Base-by-base conservation (phyloP, 169 alveolate species). In the Plasmodium vivax region DNA sequence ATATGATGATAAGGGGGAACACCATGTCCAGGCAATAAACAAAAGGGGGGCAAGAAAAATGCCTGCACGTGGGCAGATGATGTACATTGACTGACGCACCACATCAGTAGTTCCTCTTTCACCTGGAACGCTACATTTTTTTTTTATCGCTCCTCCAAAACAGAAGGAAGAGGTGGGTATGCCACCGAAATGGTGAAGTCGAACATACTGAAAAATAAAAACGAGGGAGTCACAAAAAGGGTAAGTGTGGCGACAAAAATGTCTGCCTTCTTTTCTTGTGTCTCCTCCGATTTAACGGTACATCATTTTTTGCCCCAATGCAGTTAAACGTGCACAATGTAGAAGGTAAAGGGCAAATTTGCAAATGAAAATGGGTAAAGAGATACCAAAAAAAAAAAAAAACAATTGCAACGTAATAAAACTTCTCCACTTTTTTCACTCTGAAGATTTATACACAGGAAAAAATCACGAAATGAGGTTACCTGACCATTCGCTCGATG, bases 81-180 rank as follows among this genome's bases (percentile, higher is more conserved):
- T 62, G 8, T 27, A 68, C 9, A 68, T 68, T 19, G n/a, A 68
- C 38, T 23, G 38, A 23, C 9, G 16, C 32, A 30, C 23, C 14
- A 62, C 75, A 62, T n/a, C 3, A 62, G 30, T 62, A 62, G 75
- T 16, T 62, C 75, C 14, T 34, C 3, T 7, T 62, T n/a, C 36
- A 27, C 38, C 12, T 62, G 36, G 19, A 32, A 32, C 45, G 10
- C 58, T 3, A 41, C 56, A 16, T 75, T 75, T 34, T 34, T 34
- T 75, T 47, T 12, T 47, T 51, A 14, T 74, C 34, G 27, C 14
- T 2, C 6, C 30, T n/a, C 30, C 47, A 45, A 85, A 38, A 58
- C 38, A 88, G 94, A 58, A 88, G 94, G 94, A 62, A 77, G 77
- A 88, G 94, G 94, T 56, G 94, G 94, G 2, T 88, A 79, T 54